A percentile compares a stretch with the other conserved stretches of the same genome.
Evolutionary conservation across 306 rosid species (phyloP).

Genomic region (Senna tora): DNA sequence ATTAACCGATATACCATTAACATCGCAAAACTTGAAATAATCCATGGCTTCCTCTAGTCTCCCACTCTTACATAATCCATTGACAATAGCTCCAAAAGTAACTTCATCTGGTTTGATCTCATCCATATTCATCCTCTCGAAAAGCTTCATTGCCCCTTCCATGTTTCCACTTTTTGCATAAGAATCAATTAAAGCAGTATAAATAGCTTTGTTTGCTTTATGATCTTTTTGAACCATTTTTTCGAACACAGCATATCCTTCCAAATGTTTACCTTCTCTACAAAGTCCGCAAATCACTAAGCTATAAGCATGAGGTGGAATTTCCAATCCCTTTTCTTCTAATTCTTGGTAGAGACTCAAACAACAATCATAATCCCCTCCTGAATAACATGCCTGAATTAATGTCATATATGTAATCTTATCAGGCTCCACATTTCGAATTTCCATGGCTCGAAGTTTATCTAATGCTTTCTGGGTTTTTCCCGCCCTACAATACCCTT

Average conservation of each 20-base stretch:
- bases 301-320: conserved; percentile 67
- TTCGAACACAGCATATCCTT: conserved; percentile 65
- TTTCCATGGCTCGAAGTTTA: conserved; percentile 62
- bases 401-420: conserved; percentile 75
- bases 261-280: conserved; percentile 64
- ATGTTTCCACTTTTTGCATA: conserved; percentile 65
- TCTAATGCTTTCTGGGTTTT: conserved; percentile 58
- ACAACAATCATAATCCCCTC: conserved; percentile 65
- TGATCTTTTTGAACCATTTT: conserved; percentile 63
- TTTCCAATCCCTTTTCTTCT: conserved; percentile 65
- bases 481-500: conserved; percentile 81
- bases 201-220: conserved; percentile 68
- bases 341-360: conserved; percentile 84
- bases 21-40: conserved; percentile 56
- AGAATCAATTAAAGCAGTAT: conserved; percentile 76
- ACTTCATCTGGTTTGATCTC: conserved; percentile 77
- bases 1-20: conserved; percentile 57
- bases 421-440: conserved; percentile 60
- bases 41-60: conserved; percentile 78
- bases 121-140: conserved; percentile 69
- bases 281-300: conserved; percentile 77
- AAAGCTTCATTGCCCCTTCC: conserved; percentile 66
- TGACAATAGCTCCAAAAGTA: conserved; percentile 76
- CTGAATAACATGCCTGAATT: conserved; percentile 72
- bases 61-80: conserved; percentile 82